Conservation (phyloP, 495 filamentous ascomycete genomes). For the Podospora tetraspora region DNA sequence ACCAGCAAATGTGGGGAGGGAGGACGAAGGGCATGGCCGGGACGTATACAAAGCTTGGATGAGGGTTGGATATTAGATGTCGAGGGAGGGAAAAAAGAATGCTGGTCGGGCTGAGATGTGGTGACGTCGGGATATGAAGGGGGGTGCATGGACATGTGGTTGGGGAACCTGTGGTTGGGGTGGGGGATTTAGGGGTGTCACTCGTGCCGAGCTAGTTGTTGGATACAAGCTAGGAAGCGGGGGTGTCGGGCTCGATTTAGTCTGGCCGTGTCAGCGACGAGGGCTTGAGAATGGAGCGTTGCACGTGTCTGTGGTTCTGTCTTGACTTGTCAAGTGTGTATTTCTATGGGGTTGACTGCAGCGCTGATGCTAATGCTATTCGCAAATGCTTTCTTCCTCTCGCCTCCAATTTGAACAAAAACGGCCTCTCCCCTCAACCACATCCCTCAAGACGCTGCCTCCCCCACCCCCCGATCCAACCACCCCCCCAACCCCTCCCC, state of each 20-base stretch:
- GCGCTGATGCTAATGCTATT: conserved; percentile 3
- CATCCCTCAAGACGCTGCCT: no score
- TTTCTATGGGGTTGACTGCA: neutral
- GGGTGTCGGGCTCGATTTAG: neutral
- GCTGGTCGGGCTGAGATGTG: neutral
- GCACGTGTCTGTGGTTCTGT: neutral
- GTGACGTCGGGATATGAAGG: neutral
- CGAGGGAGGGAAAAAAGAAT: neutral
- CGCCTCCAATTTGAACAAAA: neutral
- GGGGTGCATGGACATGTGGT: neutral
- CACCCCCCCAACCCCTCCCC: conserved; percentile 31
- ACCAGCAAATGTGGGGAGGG: no score
- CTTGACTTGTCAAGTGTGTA: neutral
- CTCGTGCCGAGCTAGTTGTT: neutral
- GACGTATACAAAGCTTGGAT: neutral
- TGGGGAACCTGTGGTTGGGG: neutral
- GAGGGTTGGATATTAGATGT: neutral
- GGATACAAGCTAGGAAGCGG: neutral
- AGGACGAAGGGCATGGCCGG: neutral
- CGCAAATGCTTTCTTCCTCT: neutral
- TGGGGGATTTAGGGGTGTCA: neutral
- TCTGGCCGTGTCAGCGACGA: neutral
- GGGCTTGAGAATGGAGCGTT: neutral
- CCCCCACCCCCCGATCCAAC: conserved; percentile 5
- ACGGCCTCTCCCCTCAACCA: neutral